Evolutionary conservation across 768 basidiomycete genomes (phyloP).

Genomic region (Mycena floridula): DNA sequence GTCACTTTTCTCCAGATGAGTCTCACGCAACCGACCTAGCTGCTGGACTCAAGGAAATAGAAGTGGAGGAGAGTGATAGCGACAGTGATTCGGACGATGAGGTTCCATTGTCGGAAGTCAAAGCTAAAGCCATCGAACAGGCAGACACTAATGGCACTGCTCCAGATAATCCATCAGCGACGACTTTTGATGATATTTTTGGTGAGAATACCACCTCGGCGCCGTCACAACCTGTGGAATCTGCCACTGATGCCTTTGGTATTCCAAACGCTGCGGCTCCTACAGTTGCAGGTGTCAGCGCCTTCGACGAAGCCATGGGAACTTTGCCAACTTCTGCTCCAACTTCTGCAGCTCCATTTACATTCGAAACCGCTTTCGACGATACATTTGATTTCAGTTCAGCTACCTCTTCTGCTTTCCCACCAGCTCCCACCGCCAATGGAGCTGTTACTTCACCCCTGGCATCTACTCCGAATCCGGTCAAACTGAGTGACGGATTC

Average conservation of each 20-base stretch:
- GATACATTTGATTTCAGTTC: slow-evolving; percentile 56
- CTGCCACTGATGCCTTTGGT: slow-evolving; percentile 15
- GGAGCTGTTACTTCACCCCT: slow-evolving; percentile 12
- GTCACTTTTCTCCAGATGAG: slow-evolving; percentile 11
- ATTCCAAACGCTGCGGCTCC: slow-evolving; percentile 11
- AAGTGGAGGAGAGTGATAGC: slow-evolving; percentile 31
- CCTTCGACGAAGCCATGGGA: slow-evolving; percentile 73
- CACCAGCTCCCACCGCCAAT: slow-evolving; percentile 21
- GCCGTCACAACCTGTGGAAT: slow-evolving; percentile 8
- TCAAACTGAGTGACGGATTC: slow-evolving; percentile 20
- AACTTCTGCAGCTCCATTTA: slow-evolving; percentile 36
- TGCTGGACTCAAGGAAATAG: slow-evolving; percentile 49
- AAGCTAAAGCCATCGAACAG: slow-evolving; percentile 17
- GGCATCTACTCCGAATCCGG: slow-evolving; percentile 4
- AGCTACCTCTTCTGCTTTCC: slow-evolving; percentile 28
- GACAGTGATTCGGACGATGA: slow-evolving; percentile 52
- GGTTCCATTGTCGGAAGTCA: slow-evolving; percentile 29
- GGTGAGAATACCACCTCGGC: slow-evolving; percentile 25
- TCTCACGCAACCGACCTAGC: slow-evolving; percentile 45
- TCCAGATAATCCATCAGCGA: slow-evolving; percentile 10
- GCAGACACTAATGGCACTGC: slow-evolving; percentile 12
- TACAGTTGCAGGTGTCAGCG: slow-evolving; percentile 45
- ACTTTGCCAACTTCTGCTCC: slow-evolving; percentile 34
- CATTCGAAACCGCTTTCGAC: slow-evolving; percentile 62
- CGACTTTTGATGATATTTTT: slow-evolving; percentile 56